phyloP scores from a whole-genome alignment of 1,284 basidiomycete species.

The Hemileia vastatrix region DNA sequence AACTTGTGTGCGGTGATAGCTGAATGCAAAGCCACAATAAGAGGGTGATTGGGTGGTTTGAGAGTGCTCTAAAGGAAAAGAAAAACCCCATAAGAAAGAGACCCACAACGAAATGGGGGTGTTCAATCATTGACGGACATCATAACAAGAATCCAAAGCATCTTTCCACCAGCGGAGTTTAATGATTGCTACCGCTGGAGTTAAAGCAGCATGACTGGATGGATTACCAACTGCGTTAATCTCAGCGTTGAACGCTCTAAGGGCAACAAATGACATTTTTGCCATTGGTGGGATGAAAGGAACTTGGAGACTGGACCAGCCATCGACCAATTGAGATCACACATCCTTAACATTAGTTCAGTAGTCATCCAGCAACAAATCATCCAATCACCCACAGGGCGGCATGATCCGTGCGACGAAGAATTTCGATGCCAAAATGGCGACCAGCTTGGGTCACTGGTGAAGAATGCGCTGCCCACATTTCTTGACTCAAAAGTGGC shows the following conservation, averaged over 20 bases:
- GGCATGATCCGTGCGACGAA: too few species aligned
- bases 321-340: too few species aligned
- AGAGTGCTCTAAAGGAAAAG: not conserved
- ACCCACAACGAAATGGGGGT: not conserved
- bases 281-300: not conserved
- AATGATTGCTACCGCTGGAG: not conserved
- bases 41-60: not conserved
- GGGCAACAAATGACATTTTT: conserved; percentile 1
- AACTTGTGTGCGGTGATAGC: conserved; percentile 2
- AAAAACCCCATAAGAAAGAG: not conserved
- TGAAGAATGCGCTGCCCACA: too few species aligned
- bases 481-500: too few species aligned
- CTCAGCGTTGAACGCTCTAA: conserved; percentile 4
- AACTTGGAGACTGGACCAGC: conserved; percentile 3
- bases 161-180: conserved; percentile 14
- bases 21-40: not conserved
- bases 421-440: too few species aligned
- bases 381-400: too few species aligned
- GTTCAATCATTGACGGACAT: not conserved
- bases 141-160: conserved; percentile 2
- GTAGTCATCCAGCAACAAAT: too few species aligned
- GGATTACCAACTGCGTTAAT: not conserved
- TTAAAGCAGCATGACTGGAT: not conserved
- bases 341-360: too few species aligned
- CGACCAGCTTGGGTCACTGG: too few species aligned